Base-by-base conservation (phyloP, 1,284 basidiomycete genomes). In the Phellinidium pouzarii region DNA sequence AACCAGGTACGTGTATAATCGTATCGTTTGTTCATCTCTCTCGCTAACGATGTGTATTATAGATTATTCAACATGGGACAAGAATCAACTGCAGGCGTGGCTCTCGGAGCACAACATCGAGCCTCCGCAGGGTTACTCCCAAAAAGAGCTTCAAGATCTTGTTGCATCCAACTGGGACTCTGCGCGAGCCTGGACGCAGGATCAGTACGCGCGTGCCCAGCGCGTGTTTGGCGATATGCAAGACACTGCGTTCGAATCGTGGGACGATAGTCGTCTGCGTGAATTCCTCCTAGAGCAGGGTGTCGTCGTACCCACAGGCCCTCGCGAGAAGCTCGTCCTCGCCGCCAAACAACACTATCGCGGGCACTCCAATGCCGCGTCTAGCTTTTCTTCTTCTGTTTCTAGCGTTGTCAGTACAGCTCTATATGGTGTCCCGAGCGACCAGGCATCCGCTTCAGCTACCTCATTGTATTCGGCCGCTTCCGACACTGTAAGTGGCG, bases 221-320 rank as follows among this genome's bases (percentile, higher is more conserved):
- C 76, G 80, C 59, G 70, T 78, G 25, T 90, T 88, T 59, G 69
- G 76, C 44, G 72, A 80, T 53, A 60, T 70, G 41, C 65, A 67
- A 48, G 69, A 74, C 36, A 61, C 65, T 31, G 62, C 69, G 1
- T 62, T 73, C 52, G 71, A 64, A 64, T 52, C 53, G 7, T 95
- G 91, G 91, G 81, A 88, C 62, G 91, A 95, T 64, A 84, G 81
- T 25, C 77, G 78, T 44, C 73, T 95, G 25, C 79, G 91, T 60
- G 73, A 87, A 59, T 94, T 87, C 69, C 74, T 96, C n/a, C 78
- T 95, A 54, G 80, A 91, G 63, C 84, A 93, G 59, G 92, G 92
- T 43, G 75, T 94, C 56, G 80, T 95, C 43, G 79, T 84, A 14
- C 93, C 93, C 11, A 76, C 78, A 22, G 85, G 87, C 3, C 82